Evolutionary conservation across 139 green algal genomes (phyloP).

Genomic region (Chlorella sp.): DNA sequence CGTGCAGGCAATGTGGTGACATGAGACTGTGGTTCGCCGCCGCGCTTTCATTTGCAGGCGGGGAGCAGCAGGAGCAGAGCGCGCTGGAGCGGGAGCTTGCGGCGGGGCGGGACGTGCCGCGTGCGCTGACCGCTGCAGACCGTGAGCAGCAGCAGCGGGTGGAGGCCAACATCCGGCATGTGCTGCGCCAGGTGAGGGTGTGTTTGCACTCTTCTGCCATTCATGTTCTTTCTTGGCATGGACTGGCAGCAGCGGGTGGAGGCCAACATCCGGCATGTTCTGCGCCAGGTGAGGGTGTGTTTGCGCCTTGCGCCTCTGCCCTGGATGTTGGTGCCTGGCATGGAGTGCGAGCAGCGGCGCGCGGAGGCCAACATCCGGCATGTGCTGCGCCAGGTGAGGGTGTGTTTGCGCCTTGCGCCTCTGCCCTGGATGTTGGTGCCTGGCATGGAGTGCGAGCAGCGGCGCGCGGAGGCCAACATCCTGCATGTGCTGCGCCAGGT

Average conservation of each 20-base stretch:
- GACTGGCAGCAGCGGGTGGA: not conserved
- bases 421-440: not conserved
- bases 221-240: not conserved
- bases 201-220: not conserved
- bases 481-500: not conserved
- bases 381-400: constrained; percentile 11
- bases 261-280: not conserved
- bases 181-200: constrained; percentile 10
- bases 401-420: not conserved
- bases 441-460: not conserved
- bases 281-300: not conserved
- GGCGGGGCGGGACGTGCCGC: constrained; percentile 7
- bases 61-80: constrained; percentile 1
- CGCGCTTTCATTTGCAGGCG: too few relatives aligned
- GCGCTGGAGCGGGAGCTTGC: constrained; percentile 27
- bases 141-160: constrained; percentile 20
- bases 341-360: constrained; percentile 5
- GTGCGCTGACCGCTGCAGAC: not conserved
- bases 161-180: constrained; percentile 30
- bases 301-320: not conserved
- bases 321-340: not conserved
- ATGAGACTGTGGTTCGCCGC: too few relatives aligned
- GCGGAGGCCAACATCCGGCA: constrained; percentile 33
- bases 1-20: not conserved
- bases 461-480: not conserved